A percentile compares a stretch with the other conserved stretches of the same genome.
Evolutionary conservation across 2,329 filamentous ascomycete genomes (phyloP).

Genomic region (Fusarium coffeatum): DNA sequence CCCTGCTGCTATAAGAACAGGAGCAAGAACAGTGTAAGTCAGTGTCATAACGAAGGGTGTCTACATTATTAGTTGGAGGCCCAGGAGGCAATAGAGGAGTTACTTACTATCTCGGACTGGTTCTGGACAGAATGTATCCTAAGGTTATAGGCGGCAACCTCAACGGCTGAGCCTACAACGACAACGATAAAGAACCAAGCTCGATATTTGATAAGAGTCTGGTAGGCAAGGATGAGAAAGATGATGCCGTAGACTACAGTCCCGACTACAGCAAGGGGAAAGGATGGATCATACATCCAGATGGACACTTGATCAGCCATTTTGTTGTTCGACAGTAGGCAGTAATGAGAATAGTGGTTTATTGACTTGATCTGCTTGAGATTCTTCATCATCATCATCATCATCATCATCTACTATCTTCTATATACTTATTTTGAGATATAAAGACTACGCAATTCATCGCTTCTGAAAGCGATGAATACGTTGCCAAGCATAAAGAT

Average conservation of each 20-base stretch:
- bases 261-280: conserved; percentile 56
- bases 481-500: conserved; percentile 4
- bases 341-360: neutral
- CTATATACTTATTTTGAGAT: conserved; percentile 13
- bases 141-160: conserved; percentile 57
- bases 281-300: conserved; percentile 59
- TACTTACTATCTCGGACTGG: conserved; percentile 50
- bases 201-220: conserved; percentile 56
- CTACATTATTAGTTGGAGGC: conserved; percentile 29
- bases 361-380: neutral
- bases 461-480: conserved; percentile 36
- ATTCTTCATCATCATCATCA: neutral
- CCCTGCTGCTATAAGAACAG: conserved; percentile 61
- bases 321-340: neutral
- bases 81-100: too few relatives aligned
- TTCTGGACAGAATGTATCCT: conserved; percentile 53
- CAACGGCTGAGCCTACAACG: conserved; percentile 55
- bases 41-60: conserved; percentile 54
- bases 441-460: conserved; percentile 16
- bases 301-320: conserved; percentile 47
- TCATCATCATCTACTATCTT: neutral
- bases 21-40: conserved; percentile 60
- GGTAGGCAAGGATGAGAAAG: conserved; percentile 53
- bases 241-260: conserved; percentile 55
- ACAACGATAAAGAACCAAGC: conserved; percentile 58